These are phyloP conservation scores for Sporisorium iseilematis-ciliati DNA, from an alignment of 1,284 basidiomycete species.

Conservation along the genomic window DNA sequence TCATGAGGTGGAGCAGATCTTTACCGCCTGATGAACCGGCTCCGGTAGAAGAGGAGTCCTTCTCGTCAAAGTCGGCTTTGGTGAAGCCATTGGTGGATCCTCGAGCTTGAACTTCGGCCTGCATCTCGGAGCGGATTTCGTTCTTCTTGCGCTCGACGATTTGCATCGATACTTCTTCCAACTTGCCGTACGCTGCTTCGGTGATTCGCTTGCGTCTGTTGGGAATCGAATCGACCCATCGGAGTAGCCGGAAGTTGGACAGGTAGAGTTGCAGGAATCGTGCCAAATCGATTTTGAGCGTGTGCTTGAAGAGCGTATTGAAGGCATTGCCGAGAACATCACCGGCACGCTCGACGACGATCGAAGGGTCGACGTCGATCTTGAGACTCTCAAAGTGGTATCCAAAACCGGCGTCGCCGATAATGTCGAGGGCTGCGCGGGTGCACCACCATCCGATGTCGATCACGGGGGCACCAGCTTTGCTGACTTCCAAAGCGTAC, in stretches of 20 bases:
- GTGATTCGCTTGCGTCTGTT: conserved; percentile 46
- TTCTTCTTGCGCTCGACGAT: conserved; percentile 54
- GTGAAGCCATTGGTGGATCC: conserved; percentile 21
- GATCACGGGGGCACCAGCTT: conserved; percentile 39
- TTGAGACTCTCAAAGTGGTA: conserved; percentile 53
- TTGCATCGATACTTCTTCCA: conserved; percentile 46
- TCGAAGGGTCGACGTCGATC: conserved; percentile 26
- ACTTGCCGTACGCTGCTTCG: conserved; percentile 29
- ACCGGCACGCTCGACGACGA: conserved; percentile 19
- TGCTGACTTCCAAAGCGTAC: conserved; percentile 15
- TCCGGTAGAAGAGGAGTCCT: conserved; percentile 8
- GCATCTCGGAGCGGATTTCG: conserved; percentile 57
- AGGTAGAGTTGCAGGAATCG: conserved; percentile 55
- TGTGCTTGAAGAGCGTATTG: conserved; percentile 43
- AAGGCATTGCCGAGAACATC: conserved; percentile 51
- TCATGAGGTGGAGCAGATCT: conserved; percentile 63
- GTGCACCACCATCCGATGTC: conserved; percentile 51
- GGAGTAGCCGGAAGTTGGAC: conserved; percentile 45
- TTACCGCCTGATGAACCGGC: conserved; percentile 31
- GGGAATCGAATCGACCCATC: conserved; percentile 62
- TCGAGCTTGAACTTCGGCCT: conserved; percentile 22
- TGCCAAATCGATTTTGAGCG: conserved; percentile 30
- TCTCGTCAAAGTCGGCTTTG: conserved; percentile 58
- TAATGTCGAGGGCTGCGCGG: conserved; percentile 57
- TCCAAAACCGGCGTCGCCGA: conserved; percentile 61